Evolutionary conservation across 164 flowering plant genomes (phyloP), one percentile per base, ranked within the genome.

Genomic region (Akebia trifoliata): DNA sequence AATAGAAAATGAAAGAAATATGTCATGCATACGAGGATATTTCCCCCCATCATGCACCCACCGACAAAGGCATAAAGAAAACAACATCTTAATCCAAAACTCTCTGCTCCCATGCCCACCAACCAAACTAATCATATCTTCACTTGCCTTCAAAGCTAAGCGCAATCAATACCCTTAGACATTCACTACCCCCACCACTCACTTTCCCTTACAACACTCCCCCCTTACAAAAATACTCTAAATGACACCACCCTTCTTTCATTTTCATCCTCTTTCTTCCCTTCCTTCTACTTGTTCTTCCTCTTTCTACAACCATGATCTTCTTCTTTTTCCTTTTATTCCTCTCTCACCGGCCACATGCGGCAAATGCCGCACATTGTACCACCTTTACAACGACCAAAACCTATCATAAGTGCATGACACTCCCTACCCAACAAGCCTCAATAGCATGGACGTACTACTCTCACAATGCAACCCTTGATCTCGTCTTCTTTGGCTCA

Each of bases 391-490:
- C 83, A 2, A 38, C 74, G 38, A 54, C 71, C 11, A 81, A 77
- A 59, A 72, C 84, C 37, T 93, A 72, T 52, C 68, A 89, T 20
- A 82, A 81, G 57, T 89, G 97, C 77, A 82, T 78, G 74, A 56
- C 68, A 0, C 84, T 93, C 22, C 94, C 95, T 4, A 78, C 93
- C 18, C 95, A 93, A 67, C 77, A 81, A 65, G 91, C 98, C 44
- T 85, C 95, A 22, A 64, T 89, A 5, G 97, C 98, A 3, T 93
- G 96, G 97, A 85, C 97, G 15, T 85, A 69, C 66, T 76, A 80
- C 61, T 72, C 81, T 26, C 82, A 69, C 57, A 93, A 85, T 25
- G 69, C 83, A 42, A 89, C 98, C 18, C 76, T 89, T 11, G 92
- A 89, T 42, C 50, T 93, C 0, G 93, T 65, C 52, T 93, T 93